Evolutionary conservation across 2,329 filamentous ascomycete species (phyloP).

Genomic region (Calonectria pseudoturangicola): DNA sequence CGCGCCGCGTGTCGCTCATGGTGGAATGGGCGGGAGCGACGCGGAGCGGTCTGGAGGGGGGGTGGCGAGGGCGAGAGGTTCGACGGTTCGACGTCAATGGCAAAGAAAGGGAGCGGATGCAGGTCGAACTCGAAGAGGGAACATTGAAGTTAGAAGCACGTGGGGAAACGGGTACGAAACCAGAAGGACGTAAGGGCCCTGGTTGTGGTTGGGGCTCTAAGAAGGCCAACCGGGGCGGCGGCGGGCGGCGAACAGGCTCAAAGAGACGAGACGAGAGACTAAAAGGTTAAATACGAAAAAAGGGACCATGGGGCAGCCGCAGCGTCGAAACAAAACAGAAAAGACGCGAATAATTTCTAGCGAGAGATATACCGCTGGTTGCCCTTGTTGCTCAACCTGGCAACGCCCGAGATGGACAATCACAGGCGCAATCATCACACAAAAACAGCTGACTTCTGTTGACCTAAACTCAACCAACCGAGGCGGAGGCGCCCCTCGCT

Average conservation of each 20-base stretch:
- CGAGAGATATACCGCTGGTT: neutral
- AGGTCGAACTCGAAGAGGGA: slow-evolving; percentile 40
- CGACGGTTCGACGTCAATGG: slow-evolving; percentile 48
- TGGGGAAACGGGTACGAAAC: slow-evolving; percentile 28
- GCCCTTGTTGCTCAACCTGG: neutral
- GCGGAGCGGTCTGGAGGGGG: slow-evolving; percentile 19
- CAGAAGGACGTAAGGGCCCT: slow-evolving; percentile 12
- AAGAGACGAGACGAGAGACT: neutral
- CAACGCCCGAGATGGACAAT: neutral
- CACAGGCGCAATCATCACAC: slow-evolving; percentile 20
- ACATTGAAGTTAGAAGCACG: slow-evolving; percentile 38
- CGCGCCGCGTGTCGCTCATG: slow-evolving; percentile 59
- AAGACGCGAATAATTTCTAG: neutral
- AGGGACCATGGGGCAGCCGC: neutral
- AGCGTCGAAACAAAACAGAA: neutral
- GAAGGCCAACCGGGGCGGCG: slow-evolving; percentile 33
- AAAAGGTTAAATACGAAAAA: slow-evolving; percentile 23
- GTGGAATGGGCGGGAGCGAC: slow-evolving; percentile 44
- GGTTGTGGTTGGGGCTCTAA: slow-evolving; percentile 20
- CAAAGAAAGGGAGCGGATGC: slow-evolving; percentile 31
- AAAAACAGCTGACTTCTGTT: slow-evolving; percentile 29
- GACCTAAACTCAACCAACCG: slow-evolving; percentile 22
- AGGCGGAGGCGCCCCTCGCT: slow-evolving; percentile 40
- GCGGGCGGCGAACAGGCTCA: slow-evolving; percentile 21
- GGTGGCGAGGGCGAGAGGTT: neutral